Evolutionary conservation across 2,329 filamentous ascomycete genomes (phyloP), one percentile per base, ranked within the genome.

Genomic region (Colletotrichum lini): DNA sequence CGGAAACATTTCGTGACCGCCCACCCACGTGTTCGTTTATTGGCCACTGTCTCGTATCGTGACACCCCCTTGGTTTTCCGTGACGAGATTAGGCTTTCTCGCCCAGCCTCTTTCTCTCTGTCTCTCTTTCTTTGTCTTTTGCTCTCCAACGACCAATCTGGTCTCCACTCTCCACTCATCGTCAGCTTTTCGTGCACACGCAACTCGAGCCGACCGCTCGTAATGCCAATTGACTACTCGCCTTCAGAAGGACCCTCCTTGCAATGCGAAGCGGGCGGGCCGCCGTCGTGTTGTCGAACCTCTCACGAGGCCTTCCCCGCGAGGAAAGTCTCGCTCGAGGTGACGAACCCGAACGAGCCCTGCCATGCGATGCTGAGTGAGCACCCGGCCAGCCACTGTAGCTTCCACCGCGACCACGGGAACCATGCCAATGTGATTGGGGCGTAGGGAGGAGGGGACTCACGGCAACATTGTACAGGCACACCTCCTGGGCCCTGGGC

Each of bases 291-390:
- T 40, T 15, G 38, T 38, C 6, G 21, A n/a, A 8, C 49, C 26
- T 23, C 13, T 62, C 23, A 68, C 40, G 50, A 63, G n/a, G 23
- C 60, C n/a, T 35, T 71, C 44, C 60, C 70, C 16, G 70, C 61
- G 50, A 61, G 35, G 15, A 72, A 70, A 3, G 54, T 40, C 38
- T 59, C 62, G 57, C 60, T 70, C 26, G 58, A 52, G 16, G 59
- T 53, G 57, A 73, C 67, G 8, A 73, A 73, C 6, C 70, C 70
- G 21, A 71, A 71, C 40, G 60, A 71, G 44, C 56, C 67, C 70
- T 73, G 54, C 4, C 12, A 40, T 73, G 54, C 4, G 16, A 40
- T 10, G 49, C 42, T 60, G 42, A 65, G 56, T 62, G 57, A 61
- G 54, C 50, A n/a, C 42, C 10, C 54, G 18, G 16, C 26, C 47